Base-by-base conservation (phyloP, 2,329 filamentous ascomycete genomes). In the Sclerotinia spermophila region DNA sequence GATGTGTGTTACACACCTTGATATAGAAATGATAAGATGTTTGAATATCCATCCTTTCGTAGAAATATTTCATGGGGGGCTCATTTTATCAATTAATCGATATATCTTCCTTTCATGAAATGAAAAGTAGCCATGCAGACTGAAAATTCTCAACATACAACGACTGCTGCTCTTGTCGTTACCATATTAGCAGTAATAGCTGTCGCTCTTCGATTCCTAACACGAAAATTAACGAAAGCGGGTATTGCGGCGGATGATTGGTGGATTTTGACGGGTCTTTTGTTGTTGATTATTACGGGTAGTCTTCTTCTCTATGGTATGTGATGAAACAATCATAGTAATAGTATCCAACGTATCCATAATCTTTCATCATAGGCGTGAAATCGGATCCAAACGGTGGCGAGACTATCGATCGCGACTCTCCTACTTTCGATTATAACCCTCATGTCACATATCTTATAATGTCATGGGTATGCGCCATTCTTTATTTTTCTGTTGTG, bases 201-300 rank as follows among this genome's bases (percentile, higher is more conserved):
- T 8, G 71, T 73, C 51, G 51, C 58, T 8, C 67, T 73, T 56
- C 66, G 71, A 15, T 73, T 73, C n/a, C 35, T 67, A 17, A 67
- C 70, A 5, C 56, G 70, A 17, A 56, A 42, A 27, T 40, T 70
- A 8, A 62, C 67, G 7, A 69, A 68, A 53, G 67, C 61, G 17
- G 70, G 70, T 2, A 48, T 67, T 65, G 71, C 35, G 30, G 33
- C 61, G 2, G 71, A 73, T 60, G 71, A 73, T 51, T 73, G 71
- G 71, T 73, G 66, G 67, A 68, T 72, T 24, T 38, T 73, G 13
- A 33, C 45, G 33, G 71, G 66, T 5, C 21, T 69, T 2, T 1
- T 65, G 21, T 35, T 64, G 21, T 27, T 64, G 38, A 42, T 69
- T 13, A 8, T 55, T n/a, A 35, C 21, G 17, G 58, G 58, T 35